Evolutionary conservation across 768 basidiomycete genomes (phyloP), one percentile per base, ranked within the genome.

Genomic region (Calocera viscosa): DNA sequence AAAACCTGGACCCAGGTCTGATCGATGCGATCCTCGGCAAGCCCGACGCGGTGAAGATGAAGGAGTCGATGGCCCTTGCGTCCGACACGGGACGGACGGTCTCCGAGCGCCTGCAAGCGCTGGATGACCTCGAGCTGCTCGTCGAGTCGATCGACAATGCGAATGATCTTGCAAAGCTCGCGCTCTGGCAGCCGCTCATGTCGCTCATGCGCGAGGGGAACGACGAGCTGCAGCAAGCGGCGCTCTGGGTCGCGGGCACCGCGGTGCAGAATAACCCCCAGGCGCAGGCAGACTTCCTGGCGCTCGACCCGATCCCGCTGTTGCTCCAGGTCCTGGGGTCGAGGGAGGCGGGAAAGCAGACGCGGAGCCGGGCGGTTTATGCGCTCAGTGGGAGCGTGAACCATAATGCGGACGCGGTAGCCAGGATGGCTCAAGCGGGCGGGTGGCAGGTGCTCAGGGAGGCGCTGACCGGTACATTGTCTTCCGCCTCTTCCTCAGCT

Each of bases 61-160:
- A 88, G 73, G 90, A 92, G 68, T 84, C 86, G 67, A 79, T 92
- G 73, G 80, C 80, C 1, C 73, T 83, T 26, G 90, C 90, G 0
- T 71, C 82, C 0, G 88, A 94, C 73, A 74, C 77, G 11, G 76
- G 74, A 19, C 80, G 78, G 64, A 75, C 77, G 22, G 84, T 88
- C 68, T 82, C 83, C 32, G 83, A 82, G 17, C 78, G 90, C 39
- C 76, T 91, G 43, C 77, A 79, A 19, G 88, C 91, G 0, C 77
- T 93, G 72, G 93, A 94, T 74, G 81, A 94, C 72, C 76, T 94
- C 33, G 93, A 95, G 77, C 88, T 94, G 90, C 79, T 94, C 32
- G 81, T 94, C 66, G 91, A 95, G 75, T 83, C 83, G 41, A 91
- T 95, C 65, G 93, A 95, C 72, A 95, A 95, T 74, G 92, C 93